Evolutionary conservation across 768 basidiomycete genomes (phyloP), one percentile per base, ranked within the genome.

Genomic region (Macrocybe gigantea): DNA sequence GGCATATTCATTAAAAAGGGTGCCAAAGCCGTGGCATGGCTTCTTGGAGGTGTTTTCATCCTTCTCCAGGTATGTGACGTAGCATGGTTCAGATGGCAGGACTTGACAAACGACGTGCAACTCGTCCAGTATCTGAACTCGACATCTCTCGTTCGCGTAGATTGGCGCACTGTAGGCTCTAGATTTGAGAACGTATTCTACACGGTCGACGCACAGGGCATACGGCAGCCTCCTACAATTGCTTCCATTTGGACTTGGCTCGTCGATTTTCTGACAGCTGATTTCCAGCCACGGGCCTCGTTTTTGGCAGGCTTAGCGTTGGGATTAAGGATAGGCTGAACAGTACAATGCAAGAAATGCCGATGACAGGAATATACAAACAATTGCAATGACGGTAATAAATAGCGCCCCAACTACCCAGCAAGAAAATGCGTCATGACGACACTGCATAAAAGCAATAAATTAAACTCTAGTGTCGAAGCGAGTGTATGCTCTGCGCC

Each of bases 1-100:
- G 95, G 95, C 0, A 76, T 98, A 0, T 98, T 98, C 60, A 73
- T 95, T 56, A 97, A 96, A 69, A 97, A 95, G 64, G 94, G 95
- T n/a, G 80, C 85, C 6, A 89, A 85, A 62, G 72, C 79, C 2
- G 65, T 85, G 8, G 95, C 93, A 0, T 93, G 92, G 67, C 61
- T 87, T 38, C 67, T 96, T n/a, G 95, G 95, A 3, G 93, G 92
- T 3, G 70, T 89, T 2, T 98, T 96, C 54, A 85, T 97, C 14
- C 66, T 97, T 39, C 77, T 98, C 7, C 93, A 95, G 79, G 93
- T 92, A 49, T 41, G 79, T 60, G 4, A 30, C 29, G 8, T 38
- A 33, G 11, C 43, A 11, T n/a, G 8, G 30, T 31, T 15, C 8
- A 32, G 32, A n/a, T 41, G 2, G 14, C 41, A 41, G 22, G 13